Percentiles rank a stretch among this genome's conserved stretches.
These are phyloP conservation scores for Mycena epipterygia DNA, from an alignment of 768 basidiomycete genomes.

Conservation along the genomic window DNA sequence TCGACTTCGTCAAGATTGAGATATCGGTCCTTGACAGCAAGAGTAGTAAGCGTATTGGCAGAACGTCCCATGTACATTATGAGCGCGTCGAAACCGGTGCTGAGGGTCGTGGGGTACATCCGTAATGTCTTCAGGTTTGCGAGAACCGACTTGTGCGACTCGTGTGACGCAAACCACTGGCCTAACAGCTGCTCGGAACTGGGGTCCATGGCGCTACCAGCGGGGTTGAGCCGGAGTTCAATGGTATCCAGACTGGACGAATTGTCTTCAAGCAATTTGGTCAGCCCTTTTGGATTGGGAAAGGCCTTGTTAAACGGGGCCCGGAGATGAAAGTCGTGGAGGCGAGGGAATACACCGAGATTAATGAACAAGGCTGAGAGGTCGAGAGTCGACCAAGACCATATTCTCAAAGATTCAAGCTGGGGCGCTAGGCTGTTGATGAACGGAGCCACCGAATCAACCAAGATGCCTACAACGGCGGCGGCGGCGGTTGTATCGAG, in stretches of 20 bases:
- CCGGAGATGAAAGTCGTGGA: conserved; percentile 51
- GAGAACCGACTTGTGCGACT: conserved; percentile 38
- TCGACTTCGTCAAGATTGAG: conserved; percentile 49
- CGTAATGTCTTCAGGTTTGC: conserved; percentile 50
- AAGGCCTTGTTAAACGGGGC: conserved; percentile 58
- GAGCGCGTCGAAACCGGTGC: conserved; percentile 51
- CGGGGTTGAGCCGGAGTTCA: conserved; percentile 56
- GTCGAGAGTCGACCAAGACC: conserved; percentile 57
- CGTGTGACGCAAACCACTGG: conserved; percentile 53
- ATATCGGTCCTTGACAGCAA: conserved; percentile 59
- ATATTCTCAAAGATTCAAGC: conserved; percentile 51
- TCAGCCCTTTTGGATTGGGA: conserved; percentile 52
- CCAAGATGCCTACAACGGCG: conserved; percentile 40
- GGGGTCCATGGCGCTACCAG: conserved; percentile 45
- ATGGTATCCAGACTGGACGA: conserved; percentile 49
- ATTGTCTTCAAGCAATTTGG: conserved; percentile 46
- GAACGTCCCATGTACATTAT: conserved; percentile 48
- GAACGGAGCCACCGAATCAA: conserved; percentile 54
- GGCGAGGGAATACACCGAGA: conserved; percentile 48
- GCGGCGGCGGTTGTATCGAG: conserved; percentile 39
- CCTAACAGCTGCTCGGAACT: conserved; percentile 48
- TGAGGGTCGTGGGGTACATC: conserved; percentile 56
- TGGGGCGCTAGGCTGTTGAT: conserved; percentile 52
- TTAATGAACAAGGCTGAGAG: conserved; percentile 55
- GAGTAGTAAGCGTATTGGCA: conserved; percentile 46